Conservation (phyloP, 768 basidiomycete genomes). For the Tremella mesenterica region DNA sequence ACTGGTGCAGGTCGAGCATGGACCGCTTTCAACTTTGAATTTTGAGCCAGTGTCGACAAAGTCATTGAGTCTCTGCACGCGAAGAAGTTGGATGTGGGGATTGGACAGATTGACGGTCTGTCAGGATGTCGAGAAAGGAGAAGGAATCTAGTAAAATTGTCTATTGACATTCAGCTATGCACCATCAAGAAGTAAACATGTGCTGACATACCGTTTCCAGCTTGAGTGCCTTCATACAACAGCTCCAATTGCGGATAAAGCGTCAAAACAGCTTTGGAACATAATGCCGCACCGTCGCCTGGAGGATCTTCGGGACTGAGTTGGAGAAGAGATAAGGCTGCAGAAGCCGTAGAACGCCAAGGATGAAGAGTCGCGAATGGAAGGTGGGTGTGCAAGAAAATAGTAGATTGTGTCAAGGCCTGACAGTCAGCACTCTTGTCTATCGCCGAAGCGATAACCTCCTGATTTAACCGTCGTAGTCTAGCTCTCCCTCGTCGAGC, state of each 20-base stretch:
- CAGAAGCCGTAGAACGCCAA: constrained; percentile 38
- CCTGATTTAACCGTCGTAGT: no score
- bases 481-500: no score
- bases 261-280: constrained; percentile 25
- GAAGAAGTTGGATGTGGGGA: background rate
- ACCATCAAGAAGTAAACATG: background rate
- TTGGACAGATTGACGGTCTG: background rate
- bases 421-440: constrained; percentile 8
- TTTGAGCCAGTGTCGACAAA: background rate
- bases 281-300: constrained; percentile 36
- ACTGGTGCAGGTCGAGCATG: constrained; percentile 4
- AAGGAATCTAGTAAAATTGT: constrained; percentile 41
- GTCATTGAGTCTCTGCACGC: background rate
- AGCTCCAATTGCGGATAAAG: constrained; percentile 23
- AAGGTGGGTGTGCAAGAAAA: constrained; percentile 22
- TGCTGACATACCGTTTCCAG: constrained; percentile 20
- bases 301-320: background rate
- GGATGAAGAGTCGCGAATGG: constrained; percentile 19
- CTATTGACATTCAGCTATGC: constrained; percentile 9
- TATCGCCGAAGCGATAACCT: no score
- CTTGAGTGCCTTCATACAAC: constrained; percentile 30
- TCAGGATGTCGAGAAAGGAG: constrained; percentile 15
- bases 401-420: constrained; percentile 42
- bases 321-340: constrained; percentile 23
- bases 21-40: background rate